Evolutionary conservation across 495 filamentous ascomycete species (phyloP).

Genomic region (Penicillium pulvis): DNA sequence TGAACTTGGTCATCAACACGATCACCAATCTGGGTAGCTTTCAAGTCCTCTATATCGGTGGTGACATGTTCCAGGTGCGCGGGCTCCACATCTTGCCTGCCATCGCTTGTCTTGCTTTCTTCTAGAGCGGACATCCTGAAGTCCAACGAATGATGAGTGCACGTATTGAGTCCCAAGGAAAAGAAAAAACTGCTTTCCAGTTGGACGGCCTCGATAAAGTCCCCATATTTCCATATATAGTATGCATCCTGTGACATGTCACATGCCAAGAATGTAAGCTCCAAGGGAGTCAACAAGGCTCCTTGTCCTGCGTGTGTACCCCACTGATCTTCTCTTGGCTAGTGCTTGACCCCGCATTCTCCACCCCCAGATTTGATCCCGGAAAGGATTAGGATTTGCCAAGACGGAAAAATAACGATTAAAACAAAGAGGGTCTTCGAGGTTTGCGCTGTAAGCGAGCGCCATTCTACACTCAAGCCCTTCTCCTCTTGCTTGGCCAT

Average conservation of each 20-base stretch:
- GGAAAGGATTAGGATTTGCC: neutral
- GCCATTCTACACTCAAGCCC: neutral
- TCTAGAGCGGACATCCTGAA: neutral
- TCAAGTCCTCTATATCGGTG: neutral
- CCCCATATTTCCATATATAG: neutral
- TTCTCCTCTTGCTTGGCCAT: neutral
- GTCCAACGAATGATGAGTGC: neutral
- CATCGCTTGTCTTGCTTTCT: neutral
- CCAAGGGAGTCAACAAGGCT: neutral
- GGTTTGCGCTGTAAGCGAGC: neutral
- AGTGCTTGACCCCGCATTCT: constrained; percentile 1
- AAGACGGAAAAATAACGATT: neutral
- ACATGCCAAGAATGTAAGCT: neutral
- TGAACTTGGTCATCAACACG: neutral
- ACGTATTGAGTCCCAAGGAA: neutral
- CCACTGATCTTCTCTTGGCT: neutral
- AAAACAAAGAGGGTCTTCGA: neutral
- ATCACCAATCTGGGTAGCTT: neutral
- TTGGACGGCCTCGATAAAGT: neutral
- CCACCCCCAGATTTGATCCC: neutral
- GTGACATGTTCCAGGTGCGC: neutral
- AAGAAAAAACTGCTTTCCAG: neutral
- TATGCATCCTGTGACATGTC: neutral
- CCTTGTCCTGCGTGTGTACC: neutral
- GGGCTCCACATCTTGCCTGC: neutral